Base-by-base conservation (phyloP, 345 rosid genomes). In the Iberis pinnata region DNA sequence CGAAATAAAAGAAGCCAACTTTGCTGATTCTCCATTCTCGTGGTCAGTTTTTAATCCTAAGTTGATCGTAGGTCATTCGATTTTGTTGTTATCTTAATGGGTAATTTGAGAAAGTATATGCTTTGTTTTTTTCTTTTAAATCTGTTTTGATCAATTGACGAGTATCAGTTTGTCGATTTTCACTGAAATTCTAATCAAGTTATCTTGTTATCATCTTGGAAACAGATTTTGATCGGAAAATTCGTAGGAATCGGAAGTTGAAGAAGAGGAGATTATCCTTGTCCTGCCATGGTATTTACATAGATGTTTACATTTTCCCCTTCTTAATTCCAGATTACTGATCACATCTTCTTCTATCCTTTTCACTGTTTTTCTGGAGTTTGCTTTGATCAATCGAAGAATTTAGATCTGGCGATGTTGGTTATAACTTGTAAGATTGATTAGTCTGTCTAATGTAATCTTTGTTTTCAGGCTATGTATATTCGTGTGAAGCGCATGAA, bases 401-500 rank as follows among this genome's bases (percentile, higher is more conserved):
- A n/a, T n/a, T n/a, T 18, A n/a, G 35, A 49, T 35, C 13, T 18
- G 3, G 13, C 11, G 12, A 18, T 57, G 37, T 18, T 14, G 43
- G 49, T 65, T 3, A 13, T 26, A 17, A 31, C 18, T 38, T 29
- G n/a, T n/a, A n/a, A n/a, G n/a, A n/a, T 60, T 43, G 58, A 20
- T 31, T 6, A 19, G 25, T 39, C 22, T 9, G 7, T 22, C n/a
- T n/a, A n/a, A 36, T 26, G 44, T 60, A 25, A 54, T 3, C 8
- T 9, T 7, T 29, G 33, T 29, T 7, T 53, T 9, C 73, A 87
- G 95, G 95, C 86, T 40, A 88, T 85, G 93, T 83, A 85, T 70
- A 88, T 88, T n/a, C 82, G 96, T 46, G 83, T 92, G 56, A 92
- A 92, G 75, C 86, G 83, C 36, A 63, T 63, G 70, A 92, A 85